Evolutionary conservation across 257 asterid genomes (phyloP).

Genomic region (Ehretia macrophylla): DNA sequence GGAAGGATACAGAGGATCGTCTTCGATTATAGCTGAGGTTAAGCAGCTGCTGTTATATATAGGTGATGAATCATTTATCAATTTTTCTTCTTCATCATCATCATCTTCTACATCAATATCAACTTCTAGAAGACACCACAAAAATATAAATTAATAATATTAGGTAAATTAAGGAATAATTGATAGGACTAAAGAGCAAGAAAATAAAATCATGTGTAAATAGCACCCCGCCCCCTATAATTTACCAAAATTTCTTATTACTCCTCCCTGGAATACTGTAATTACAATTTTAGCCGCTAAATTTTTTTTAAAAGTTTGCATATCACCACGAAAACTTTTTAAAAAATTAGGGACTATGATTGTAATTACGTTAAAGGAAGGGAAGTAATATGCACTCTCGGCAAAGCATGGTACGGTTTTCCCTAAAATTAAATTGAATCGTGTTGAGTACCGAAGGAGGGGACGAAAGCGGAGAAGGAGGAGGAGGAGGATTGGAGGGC

Average conservation of each 20-base stretch:
- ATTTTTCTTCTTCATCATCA: conserved; percentile 23
- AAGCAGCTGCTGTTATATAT: conserved; percentile 5
- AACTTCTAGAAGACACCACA: conserved; percentile 18
- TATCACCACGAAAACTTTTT: too few relatives aligned
- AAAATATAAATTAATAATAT: background rate
- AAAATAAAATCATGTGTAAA: too few relatives aligned
- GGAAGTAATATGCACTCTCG: background rate
- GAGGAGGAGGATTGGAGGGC: conserved; percentile 40
- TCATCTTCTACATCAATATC: conserved; percentile 51
- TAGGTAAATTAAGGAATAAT: background rate
- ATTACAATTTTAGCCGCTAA: background rate
- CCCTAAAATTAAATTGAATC: background rate
- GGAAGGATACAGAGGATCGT: conserved; percentile 68
- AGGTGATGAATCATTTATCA: conserved; percentile 29
- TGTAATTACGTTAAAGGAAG: too few relatives aligned
- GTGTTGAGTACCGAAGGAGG: conserved; percentile 29
- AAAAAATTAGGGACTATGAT: too few relatives aligned
- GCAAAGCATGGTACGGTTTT: too few relatives aligned
- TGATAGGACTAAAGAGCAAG: too few relatives aligned
- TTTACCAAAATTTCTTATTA: background rate
- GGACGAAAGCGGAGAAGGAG: conserved; percentile 27
- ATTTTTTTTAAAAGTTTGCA: too few relatives aligned
- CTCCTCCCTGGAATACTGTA: background rate
- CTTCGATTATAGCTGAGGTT: conserved; percentile 30
- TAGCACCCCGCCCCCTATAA: too few relatives aligned